Conservation (phyloP, 2,329 filamentous ascomycete species). For the Botrytis deweyae region DNA sequence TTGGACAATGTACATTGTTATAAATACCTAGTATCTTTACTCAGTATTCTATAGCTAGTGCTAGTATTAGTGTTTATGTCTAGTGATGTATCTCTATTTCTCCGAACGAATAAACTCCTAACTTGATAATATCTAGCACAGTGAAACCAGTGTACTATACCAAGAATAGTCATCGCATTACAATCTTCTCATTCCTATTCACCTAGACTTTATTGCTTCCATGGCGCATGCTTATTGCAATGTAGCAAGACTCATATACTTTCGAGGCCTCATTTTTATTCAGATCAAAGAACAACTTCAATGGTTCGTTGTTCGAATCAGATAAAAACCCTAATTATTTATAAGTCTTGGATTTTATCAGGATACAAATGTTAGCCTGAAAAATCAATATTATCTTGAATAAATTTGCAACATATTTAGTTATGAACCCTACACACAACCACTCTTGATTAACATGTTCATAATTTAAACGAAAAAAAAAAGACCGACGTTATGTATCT, state of each 20-base stretch:
- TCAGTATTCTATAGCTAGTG: background rate
- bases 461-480: background rate
- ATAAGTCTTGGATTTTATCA: background rate
- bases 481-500: background rate
- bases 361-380: background rate
- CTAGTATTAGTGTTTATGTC: background rate
- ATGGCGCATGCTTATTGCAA: background rate
- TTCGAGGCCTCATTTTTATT: background rate
- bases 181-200: background rate
- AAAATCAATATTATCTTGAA: background rate
- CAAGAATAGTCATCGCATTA: background rate
- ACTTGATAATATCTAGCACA: background rate
- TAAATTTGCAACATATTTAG: background rate
- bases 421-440: background rate
- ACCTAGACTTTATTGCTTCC: background rate
- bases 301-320: background rate
- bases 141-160: background rate
- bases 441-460: background rate
- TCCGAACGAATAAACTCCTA: background rate
- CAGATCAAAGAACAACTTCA: background rate
- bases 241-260: background rate
- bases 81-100: background rate
- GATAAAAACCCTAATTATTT: background rate
- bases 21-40: background rate
- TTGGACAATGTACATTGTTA: background rate